These are phyloP conservation scores for Fusarium torulosum DNA, from an alignment of 2,329 filamentous ascomycete genomes.

Conservation along the genomic window DNA sequence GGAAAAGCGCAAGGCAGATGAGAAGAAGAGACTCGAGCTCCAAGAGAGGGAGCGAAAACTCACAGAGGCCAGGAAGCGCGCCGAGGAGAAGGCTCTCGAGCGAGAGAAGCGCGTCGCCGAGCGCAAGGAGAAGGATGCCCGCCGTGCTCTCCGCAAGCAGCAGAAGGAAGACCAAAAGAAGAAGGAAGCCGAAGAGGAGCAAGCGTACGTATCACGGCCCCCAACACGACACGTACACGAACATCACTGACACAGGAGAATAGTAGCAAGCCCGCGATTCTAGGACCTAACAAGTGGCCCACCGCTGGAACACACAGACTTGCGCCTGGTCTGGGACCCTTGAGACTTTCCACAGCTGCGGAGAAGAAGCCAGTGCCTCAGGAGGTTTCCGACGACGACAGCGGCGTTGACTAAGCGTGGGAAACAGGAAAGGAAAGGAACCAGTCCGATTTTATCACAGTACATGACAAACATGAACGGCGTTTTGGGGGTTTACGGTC, in stretches of 20 bases:
- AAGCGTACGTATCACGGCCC: background rate
- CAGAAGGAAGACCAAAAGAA: constrained; percentile 26
- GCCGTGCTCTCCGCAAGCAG: constrained; percentile 22
- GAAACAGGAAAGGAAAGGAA: constrained; percentile 2
- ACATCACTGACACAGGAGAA: background rate
- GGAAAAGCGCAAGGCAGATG: constrained; percentile 17
- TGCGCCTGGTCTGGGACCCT: constrained; percentile 10
- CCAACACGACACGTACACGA: fast-evolving
- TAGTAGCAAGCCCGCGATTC: constrained; percentile 23
- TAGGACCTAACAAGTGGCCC: constrained; percentile 27
- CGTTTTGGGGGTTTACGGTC: constrained; percentile 14
- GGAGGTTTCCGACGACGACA: constrained; percentile 1
- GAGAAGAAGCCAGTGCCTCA: constrained; percentile 15
- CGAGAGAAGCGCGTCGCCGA: constrained; percentile 22
- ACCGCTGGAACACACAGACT: constrained; percentile 20
- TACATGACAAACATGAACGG: constrained; percentile 5
- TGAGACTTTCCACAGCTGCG: constrained; percentile 12
- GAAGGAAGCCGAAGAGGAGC: constrained; percentile 19
- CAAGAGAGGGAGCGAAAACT: constrained; percentile 21
- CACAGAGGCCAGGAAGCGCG: constrained; percentile 13
- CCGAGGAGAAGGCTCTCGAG: constrained; percentile 15
- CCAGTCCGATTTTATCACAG: constrained; percentile 11
- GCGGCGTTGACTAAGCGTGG: constrained; percentile 22
- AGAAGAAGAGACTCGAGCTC: constrained; percentile 9
- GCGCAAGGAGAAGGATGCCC: constrained; percentile 30